Evolutionary conservation across 164 flowering plant genomes (phyloP).

Genomic region (Sedum album): DNA sequence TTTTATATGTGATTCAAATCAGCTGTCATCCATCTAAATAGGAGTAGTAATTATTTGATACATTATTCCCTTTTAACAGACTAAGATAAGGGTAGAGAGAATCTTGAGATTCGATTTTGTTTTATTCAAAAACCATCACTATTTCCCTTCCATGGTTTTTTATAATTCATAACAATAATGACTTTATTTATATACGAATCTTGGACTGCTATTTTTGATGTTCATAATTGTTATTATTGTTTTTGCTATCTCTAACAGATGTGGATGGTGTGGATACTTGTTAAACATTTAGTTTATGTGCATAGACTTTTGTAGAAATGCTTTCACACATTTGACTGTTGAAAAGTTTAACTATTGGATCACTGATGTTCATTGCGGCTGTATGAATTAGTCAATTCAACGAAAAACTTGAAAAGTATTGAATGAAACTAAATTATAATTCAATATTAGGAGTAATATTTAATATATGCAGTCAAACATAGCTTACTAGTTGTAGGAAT

Average conservation of each 20-base stretch:
- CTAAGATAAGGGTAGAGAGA: not conserved
- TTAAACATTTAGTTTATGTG: not conserved
- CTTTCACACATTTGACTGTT: not conserved
- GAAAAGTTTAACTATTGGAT: not conserved
- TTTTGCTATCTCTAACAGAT: too few species aligned
- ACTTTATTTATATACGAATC: too few species aligned
- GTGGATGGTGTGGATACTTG: not conserved
- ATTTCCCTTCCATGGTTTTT: not conserved
- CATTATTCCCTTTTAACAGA: not conserved
- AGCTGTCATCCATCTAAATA: too few species aligned
- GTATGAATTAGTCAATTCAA: too few species aligned
- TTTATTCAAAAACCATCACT: not conserved
- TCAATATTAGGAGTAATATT: not conserved
- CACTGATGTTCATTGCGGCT: constrained; percentile 1
- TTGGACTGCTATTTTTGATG: too few species aligned
- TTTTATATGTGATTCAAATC: too few species aligned
- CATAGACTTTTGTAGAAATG: not conserved
- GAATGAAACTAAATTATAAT: too few species aligned
- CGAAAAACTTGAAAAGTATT: too few species aligned
- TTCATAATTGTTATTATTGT: too few species aligned
- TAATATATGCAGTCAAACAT: not conserved
- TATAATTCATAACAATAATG: too few species aligned
- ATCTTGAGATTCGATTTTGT: not conserved
- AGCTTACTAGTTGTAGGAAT: not conserved
- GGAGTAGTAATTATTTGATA: too few species aligned